Conservation (phyloP, 768 basidiomycete genomes). For the Rossbeevera mucosa region DNA sequence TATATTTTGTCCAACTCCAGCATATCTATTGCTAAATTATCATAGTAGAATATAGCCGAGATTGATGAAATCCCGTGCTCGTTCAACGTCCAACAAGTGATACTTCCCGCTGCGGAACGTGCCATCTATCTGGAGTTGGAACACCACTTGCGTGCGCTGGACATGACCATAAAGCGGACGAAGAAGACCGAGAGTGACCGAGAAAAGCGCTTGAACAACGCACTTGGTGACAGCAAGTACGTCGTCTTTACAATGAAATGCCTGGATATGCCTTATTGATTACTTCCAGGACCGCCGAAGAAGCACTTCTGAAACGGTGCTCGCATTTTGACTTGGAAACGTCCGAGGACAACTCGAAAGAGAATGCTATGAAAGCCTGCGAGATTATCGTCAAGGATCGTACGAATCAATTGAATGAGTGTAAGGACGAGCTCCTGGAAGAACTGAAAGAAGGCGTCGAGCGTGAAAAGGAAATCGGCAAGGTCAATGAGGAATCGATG, state of each 20-base stretch:
- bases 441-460: slow-evolving; percentile 63
- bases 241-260: slow-evolving; percentile 10
- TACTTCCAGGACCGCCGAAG: slow-evolving; percentile 68
- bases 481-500: slow-evolving; percentile 63
- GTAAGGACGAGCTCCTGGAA: slow-evolving; percentile 64
- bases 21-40: slow-evolving; percentile 8
- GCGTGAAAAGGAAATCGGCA: slow-evolving; percentile 64
- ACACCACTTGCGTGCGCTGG: slow-evolving; percentile 85
- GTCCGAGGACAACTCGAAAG: slow-evolving; percentile 41
- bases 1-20: not conserved
- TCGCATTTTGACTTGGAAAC: slow-evolving; percentile 90
- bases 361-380: slow-evolving; percentile 87
- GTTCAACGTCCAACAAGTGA: slow-evolving; percentile 55
- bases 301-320: slow-evolving; percentile 91
- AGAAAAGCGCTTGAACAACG: slow-evolving; percentile 80
- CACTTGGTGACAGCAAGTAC: slow-evolving; percentile 85
- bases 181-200: slow-evolving; percentile 75
- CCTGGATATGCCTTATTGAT: not conserved
- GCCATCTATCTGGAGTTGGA: slow-evolving; percentile 94
- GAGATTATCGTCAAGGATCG: slow-evolving; percentile 87
- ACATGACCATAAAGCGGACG: slow-evolving; percentile 70
- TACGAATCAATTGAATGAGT: slow-evolving; percentile 71
- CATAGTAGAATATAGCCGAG: slow-evolving; percentile 80
- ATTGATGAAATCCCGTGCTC: slow-evolving; percentile 91
- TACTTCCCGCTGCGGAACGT: slow-evolving; percentile 87